Base-by-base conservation (phyloP, 192 early-diverging fungal species). In the Mortierella claussenii region DNA sequence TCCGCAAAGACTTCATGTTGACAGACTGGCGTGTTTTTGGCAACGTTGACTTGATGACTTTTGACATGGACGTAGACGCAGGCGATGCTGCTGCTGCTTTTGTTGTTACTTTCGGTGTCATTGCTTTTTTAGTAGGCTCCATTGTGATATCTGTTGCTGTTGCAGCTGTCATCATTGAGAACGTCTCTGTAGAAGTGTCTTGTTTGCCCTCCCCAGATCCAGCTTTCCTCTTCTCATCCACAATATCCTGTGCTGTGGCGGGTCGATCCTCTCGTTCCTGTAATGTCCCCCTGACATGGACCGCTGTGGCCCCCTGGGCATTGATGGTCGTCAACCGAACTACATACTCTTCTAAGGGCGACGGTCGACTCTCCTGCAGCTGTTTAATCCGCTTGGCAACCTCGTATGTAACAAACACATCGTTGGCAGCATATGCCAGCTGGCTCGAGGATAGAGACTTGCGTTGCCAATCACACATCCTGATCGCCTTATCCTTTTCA, bases 331-430 rank as follows among this genome's bases (percentile, higher is more conserved):
- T 36, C 17, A 76, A 27, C 11, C 31, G 52, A 12, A 76, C 4
- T 4, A 52, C 45, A 36, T 66, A 76, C 8, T 61, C 51, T 18
- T 62, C 8, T 40, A 10, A 10, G 13, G 37, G 49, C 4, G 31
- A 0, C 0, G 73, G 58, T 30, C 59, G 57, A 10, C 4, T 9
- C 2, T 5, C 48, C 36, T 76, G 73, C 24, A 76, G 18, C 8
- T 50, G 13, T 40, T 76, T 76, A 30, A 76, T 60, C 60, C 30
- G 43, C 24, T 66, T 58, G 17, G 64, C 73, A 8, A 76, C 37
- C 34, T 67, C 65, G 7, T 76, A 76, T 2, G 73, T 76, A 32
- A 67, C 64, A 76, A 67, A 76, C 17, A n/a, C 73, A 60, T 76
- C 73, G 59, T 76, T 76, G 20, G 73, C 73, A 17, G 73, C 73